Base-by-base conservation (phyloP, 1,139 yeast species). In the Pichia sp. region DNA sequence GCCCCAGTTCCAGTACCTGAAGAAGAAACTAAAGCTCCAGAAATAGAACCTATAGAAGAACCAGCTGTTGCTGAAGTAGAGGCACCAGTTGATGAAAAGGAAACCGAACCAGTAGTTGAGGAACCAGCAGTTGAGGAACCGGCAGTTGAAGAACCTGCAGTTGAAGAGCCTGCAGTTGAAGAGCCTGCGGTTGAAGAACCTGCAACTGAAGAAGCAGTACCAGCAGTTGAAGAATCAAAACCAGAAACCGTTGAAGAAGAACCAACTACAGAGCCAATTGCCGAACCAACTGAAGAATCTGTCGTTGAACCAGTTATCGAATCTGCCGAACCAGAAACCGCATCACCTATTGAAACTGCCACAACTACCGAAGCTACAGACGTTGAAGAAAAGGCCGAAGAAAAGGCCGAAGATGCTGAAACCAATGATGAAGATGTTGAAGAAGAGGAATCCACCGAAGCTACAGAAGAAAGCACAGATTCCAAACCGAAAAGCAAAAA, bases 201-300 rank as follows among this genome's bases (percentile, higher is more conserved):
- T n/a, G n/a, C n/a, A n/a, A n/a, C n/a, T n/a, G n/a, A n/a, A n/a
- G n/a, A n/a, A n/a, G n/a, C n/a, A n/a, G n/a, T n/a, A n/a, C n/a
- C n/a, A n/a, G n/a, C n/a, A n/a, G n/a, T n/a, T n/a, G n/a, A n/a
- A n/a, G n/a, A n/a, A n/a, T n/a, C n/a, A n/a, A n/a, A n/a, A n/a
- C n/a, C n/a, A n/a, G n/a, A n/a, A n/a, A n/a, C n/a, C n/a, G n/a
- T n/a, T n/a, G n/a, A n/a, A n/a, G n/a, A n/a, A n/a, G n/a, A n/a
- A n/a, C n/a, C n/a, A n/a, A n/a, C n/a, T n/a, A n/a, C 24, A 15
- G 42, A 39, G 7, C 33, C 31, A 6, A 20, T 36, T 6, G 35
- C 38, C 20, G 62, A 49, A 28, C 31, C 44, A 11, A 37, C 38
- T 24, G 60, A 47, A 22, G 57, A 49, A 36, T 48, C 53, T 21